Conservation (phyloP, 2,329 filamentous ascomycete genomes). For the Penicillium sp. region DNA sequence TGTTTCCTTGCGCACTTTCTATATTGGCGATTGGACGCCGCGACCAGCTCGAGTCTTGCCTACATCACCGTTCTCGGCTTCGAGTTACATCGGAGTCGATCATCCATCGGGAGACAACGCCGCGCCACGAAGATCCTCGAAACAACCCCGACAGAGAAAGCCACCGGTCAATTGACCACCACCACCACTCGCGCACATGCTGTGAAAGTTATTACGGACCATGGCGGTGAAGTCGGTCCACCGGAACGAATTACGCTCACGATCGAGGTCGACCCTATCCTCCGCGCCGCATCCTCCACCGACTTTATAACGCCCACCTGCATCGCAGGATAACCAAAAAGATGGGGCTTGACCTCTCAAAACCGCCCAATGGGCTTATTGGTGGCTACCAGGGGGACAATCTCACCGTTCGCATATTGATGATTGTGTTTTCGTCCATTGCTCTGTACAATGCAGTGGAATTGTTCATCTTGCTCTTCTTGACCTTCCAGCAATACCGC, state of each 20-base stretch:
- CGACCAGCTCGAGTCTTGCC: too few relatives aligned
- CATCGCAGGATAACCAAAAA: not conserved
- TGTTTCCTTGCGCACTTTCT: too few relatives aligned
- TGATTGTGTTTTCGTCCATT: constrained; percentile 37
- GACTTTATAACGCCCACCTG: not conserved
- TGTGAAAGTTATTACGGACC: constrained; percentile 4
- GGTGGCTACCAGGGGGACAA: constrained; percentile 24
- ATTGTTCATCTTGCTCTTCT: constrained; percentile 35
- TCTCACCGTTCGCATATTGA: constrained; percentile 23
- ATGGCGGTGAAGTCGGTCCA: constrained; percentile 13
- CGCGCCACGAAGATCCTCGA: too few relatives aligned
- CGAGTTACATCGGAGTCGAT: too few relatives aligned
- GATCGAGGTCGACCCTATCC: constrained; percentile 4
- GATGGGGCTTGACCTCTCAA: constrained; percentile 9
- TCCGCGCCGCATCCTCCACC: constrained; percentile 4
- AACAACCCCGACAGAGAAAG: too few relatives aligned
- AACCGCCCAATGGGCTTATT: constrained; percentile 27
- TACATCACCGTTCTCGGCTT: too few relatives aligned
- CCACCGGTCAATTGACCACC: too few relatives aligned
- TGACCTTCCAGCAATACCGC: constrained; percentile 33
- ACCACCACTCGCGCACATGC: constrained; percentile 6
- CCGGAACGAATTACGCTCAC: constrained; percentile 7
- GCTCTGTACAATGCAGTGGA: constrained; percentile 46
- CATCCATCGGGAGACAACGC: too few relatives aligned
- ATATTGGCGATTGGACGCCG: not conserved